phyloP scores from a whole-genome alignment of 805 yeast genomes.

The Torulaspora maleeae region DNA sequence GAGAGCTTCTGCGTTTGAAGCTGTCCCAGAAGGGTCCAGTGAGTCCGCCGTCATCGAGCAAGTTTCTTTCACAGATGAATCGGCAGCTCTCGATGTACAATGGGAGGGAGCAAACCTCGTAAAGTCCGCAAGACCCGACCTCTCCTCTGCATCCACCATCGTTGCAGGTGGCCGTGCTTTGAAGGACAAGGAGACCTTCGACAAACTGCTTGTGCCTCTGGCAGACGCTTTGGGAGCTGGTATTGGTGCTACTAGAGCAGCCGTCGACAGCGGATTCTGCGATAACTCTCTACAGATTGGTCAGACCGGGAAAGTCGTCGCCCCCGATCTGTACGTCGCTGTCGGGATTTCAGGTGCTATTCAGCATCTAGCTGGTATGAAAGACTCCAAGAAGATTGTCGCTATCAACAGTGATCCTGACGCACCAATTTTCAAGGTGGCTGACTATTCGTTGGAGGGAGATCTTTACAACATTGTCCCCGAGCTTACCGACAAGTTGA shows the following conservation, averaged over 20 bases:
- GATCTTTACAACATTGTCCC: constrained; percentile 85
- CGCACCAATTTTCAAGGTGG: constrained; percentile 86
- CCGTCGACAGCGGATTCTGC: constrained; percentile 92
- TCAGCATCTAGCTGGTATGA: constrained; percentile 98
- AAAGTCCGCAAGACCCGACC: constrained; percentile 80
- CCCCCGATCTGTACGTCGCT: constrained; percentile 91
- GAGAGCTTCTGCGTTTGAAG: constrained; percentile 76
- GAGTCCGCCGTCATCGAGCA: constrained; percentile 45
- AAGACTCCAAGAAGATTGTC: constrained; percentile 87
- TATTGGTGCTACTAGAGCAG: constrained; percentile 96
- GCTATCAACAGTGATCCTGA: constrained; percentile 94
- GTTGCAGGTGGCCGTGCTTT: constrained; percentile 95
- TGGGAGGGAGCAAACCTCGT: constrained; percentile 75
- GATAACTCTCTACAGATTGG: constrained; percentile 97
- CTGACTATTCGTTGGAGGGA: constrained; percentile 86
- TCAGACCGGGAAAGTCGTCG: constrained; percentile 96
- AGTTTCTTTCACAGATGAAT: constrained; percentile 38
- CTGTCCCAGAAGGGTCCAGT: constrained; percentile 38
- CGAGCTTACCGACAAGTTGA: constrained; percentile 74
- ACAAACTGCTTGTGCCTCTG: constrained; percentile 67
- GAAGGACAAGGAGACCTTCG: constrained; percentile 84
- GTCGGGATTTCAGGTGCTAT: constrained; percentile 96
- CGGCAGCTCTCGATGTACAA: constrained; percentile 38
- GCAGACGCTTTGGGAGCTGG: constrained; percentile 86
- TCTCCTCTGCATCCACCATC: constrained; percentile 74